Conservation (phyloP, 371 early-diverging fungal genomes). For the Apophysomyces elegans region DNA sequence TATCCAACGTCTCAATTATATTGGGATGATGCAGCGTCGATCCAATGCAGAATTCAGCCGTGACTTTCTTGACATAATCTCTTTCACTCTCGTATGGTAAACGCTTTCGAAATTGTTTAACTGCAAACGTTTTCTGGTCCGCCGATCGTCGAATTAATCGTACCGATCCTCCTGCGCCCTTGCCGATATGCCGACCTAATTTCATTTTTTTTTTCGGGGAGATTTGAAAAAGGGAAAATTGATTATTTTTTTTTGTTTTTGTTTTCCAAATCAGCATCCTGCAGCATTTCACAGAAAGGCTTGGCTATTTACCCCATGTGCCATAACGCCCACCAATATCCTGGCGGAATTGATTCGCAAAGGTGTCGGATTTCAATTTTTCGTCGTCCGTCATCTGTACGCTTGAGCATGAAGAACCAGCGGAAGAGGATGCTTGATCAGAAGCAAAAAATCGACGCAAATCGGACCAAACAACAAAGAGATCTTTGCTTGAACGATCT, state of each 20-base stretch:
- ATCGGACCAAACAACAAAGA: slow-evolving; percentile 30
- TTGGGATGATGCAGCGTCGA: slow-evolving; percentile 82
- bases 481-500: slow-evolving; percentile 11
- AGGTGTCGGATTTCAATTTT: slow-evolving; percentile 14
- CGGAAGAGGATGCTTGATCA: slow-evolving; percentile 21
- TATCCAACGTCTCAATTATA: slow-evolving; percentile 86
- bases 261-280: background rate
- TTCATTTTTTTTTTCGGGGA: slow-evolving; percentile 2
- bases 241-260: slow-evolving; percentile 3
- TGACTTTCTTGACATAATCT: slow-evolving; percentile 83
- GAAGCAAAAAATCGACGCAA: slow-evolving; percentile 31
- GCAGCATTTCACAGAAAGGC: background rate
- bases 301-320: slow-evolving; percentile 33
- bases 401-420: slow-evolving; percentile 11
- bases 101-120: slow-evolving; percentile 84
- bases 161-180: slow-evolving; percentile 80
- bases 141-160: slow-evolving; percentile 60
- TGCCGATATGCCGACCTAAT: slow-evolving; percentile 69
- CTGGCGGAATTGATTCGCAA: slow-evolving; percentile 36
- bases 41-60: slow-evolving; percentile 87
- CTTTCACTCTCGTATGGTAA: slow-evolving; percentile 70
- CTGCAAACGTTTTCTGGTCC: slow-evolving; percentile 70
- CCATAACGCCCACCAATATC: slow-evolving; percentile 35
- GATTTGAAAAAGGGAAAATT: background rate
- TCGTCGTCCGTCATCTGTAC: slow-evolving; percentile 6